These are phyloP conservation scores for Citrus sp. DNA, from an alignment of 345 rosid species.

Conservation along the genomic window DNA sequence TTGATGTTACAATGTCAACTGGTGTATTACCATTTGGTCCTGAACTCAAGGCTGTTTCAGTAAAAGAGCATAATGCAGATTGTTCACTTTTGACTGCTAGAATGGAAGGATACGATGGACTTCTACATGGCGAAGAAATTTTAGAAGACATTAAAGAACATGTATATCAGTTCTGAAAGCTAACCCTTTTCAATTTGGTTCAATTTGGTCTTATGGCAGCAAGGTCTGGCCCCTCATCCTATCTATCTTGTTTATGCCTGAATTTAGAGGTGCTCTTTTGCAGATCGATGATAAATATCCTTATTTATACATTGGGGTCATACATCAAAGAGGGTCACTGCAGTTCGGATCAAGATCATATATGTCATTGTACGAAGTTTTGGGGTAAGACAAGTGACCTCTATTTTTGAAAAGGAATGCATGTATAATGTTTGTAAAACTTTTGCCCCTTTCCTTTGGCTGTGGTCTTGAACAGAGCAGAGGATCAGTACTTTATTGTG, in stretches of 20 bases:
- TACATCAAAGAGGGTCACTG: neutral
- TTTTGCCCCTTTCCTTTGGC: neutral
- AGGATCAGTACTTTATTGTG: slow-evolving; percentile 10
- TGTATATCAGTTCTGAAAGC: neutral
- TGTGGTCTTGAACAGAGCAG: slow-evolving; percentile 17
- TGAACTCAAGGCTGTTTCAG: slow-evolving; percentile 28
- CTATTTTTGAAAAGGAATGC: too few relatives aligned
- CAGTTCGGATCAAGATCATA: neutral
- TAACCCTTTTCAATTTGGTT: neutral
- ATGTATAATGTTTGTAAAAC: too few relatives aligned
- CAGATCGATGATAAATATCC: slow-evolving; percentile 5
- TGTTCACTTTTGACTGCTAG: slow-evolving; percentile 30
- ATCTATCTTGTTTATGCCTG: neutral
- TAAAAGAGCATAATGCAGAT: slow-evolving; percentile 4
- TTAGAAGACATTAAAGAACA: slow-evolving; percentile 17
- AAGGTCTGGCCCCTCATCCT: neutral
- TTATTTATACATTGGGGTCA: slow-evolving; percentile 9
- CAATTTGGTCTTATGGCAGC: neutral
- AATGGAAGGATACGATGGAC: slow-evolving; percentile 15
- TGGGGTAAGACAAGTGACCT: slow-evolving; percentile 20
- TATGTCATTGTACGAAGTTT: slow-evolving; percentile 7
- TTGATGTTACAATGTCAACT: slow-evolving; percentile 29
- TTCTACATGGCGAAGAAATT: slow-evolving; percentile 24
- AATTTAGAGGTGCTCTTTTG: neutral
- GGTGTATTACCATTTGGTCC: slow-evolving; percentile 49